A percentile compares a stretch with the other conserved stretches of the same genome.
phyloP scores from a whole-genome alignment of 192 early-diverging fungal genomes.

The Radiomyces spectabilis region DNA sequence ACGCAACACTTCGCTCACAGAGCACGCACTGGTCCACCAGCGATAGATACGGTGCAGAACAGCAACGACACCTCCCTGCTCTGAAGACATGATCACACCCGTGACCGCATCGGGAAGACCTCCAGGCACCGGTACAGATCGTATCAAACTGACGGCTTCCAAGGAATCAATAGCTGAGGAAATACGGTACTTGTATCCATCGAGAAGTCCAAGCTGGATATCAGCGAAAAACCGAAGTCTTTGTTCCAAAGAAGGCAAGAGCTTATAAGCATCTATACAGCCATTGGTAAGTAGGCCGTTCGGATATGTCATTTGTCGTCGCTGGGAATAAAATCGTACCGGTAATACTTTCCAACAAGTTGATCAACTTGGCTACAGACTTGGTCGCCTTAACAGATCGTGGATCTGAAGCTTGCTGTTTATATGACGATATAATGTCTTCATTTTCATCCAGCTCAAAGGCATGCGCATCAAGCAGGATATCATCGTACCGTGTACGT shows the following conservation, averaged over 20 bases:
- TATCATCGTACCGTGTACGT: conserved; percentile 53
- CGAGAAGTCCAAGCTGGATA: conserved; percentile 56
- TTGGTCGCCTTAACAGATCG: conserved; percentile 44
- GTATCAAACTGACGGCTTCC: conserved; percentile 38
- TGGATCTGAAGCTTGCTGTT: too few relatives aligned
- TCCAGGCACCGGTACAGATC: conserved; percentile 37
- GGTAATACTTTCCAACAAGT: conserved; percentile 55
- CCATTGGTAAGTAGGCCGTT: too few relatives aligned
- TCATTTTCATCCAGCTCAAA: conserved; percentile 39
- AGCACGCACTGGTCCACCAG: conserved; percentile 43
- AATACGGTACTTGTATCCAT: conserved; percentile 44
- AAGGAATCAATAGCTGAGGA: conserved; percentile 42
- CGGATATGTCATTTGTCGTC: too few relatives aligned
- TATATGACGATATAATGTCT: too few relatives aligned
- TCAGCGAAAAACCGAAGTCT: conserved; percentile 49
- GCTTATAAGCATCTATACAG: conserved; percentile 45
- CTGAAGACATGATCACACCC: conserved; percentile 31
- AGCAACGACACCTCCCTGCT: conserved; percentile 21
- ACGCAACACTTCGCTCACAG: conserved; percentile 30
- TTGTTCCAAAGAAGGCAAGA: conserved; percentile 50
- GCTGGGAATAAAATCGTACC: conserved; percentile 36
- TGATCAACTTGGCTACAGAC: conserved; percentile 49
- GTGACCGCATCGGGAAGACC: conserved; percentile 44
- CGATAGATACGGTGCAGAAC: conserved; percentile 41
- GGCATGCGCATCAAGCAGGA: conserved; percentile 47